These are phyloP conservation scores for Noccaea caerulescens DNA, from an alignment of 345 rosid genomes.

Conservation along the genomic window DNA sequence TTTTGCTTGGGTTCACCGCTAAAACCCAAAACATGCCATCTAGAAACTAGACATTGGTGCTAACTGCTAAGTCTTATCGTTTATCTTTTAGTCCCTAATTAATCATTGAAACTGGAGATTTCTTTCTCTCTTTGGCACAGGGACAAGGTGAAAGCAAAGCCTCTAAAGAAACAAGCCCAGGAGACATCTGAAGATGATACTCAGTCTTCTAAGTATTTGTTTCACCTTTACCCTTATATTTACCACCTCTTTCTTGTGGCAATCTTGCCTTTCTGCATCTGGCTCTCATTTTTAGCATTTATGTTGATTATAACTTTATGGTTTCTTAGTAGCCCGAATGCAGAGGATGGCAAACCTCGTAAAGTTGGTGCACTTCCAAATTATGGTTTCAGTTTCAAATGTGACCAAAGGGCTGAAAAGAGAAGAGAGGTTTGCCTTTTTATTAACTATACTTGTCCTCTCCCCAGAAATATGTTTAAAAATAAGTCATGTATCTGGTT, in stretches of 20 bases:
- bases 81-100: constrained; percentile 6
- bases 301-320: constrained; percentile 46
- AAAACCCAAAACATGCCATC: constrained; percentile 4
- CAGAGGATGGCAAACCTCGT: constrained; percentile 68
- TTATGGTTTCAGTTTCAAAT: constrained; percentile 95
- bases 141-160: constrained; percentile 62
- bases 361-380: constrained; percentile 82
- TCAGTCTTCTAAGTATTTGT: constrained; percentile 74
- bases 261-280: constrained; percentile 24
- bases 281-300: constrained; percentile 12
- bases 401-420: constrained; percentile 98
- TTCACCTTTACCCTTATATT: constrained; percentile 27
- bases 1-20: constrained; percentile 5
- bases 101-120: constrained; percentile 17
- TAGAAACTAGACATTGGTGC: neutral
- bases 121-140: constrained; percentile 49
- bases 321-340: constrained; percentile 58
- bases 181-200: constrained; percentile 65
- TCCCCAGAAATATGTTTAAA: neutral
- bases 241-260: constrained; percentile 30
- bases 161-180: constrained; percentile 57
- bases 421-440: constrained; percentile 81
- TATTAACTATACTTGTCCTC: constrained; percentile 13
- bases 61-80: constrained; percentile 12
- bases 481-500: constrained; percentile 21